Evolutionary conservation across 2,329 filamentous ascomycete genomes (phyloP).

Genomic region (Xylariaceae sp.): DNA sequence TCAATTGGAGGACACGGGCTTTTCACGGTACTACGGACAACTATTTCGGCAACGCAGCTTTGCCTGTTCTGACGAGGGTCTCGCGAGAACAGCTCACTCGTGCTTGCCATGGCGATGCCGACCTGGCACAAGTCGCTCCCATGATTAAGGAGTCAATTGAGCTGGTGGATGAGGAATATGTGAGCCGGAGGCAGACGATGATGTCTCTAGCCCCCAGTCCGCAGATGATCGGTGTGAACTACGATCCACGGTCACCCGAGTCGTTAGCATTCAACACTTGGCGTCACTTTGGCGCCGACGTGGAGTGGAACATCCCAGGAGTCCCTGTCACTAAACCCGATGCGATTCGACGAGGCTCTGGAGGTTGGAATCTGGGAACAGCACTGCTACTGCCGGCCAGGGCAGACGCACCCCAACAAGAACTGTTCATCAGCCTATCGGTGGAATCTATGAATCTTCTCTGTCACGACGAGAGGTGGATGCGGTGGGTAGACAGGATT

Average conservation of each 20-base stretch:
- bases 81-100: conserved; percentile 21
- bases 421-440: conserved; percentile 31
- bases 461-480: conserved; percentile 30
- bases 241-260: conserved; percentile 38
- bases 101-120: conserved; percentile 20
- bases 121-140: conserved; percentile 29
- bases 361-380: conserved; percentile 30
- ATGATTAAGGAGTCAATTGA: conserved; percentile 31
- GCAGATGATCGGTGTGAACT: conserved; percentile 36
- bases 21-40: conserved; percentile 29
- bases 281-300: conserved; percentile 41
- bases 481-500: conserved; percentile 31
- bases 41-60: conserved; percentile 41
- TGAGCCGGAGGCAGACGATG: conserved; percentile 36
- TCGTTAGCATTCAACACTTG: conserved; percentile 43
- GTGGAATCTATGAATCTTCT: conserved; percentile 30
- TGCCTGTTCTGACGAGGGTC: conserved; percentile 34
- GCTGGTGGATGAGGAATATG: conserved; percentile 38
- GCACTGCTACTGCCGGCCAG: conserved; percentile 31
- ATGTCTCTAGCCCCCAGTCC: conserved; percentile 37
- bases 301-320: conserved; percentile 35
- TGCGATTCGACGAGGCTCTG: conserved; percentile 29
- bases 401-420: conserved; percentile 24
- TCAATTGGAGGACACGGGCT: conserved; percentile 38
- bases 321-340: conserved; percentile 36